These are phyloP conservation scores for Tylopilus sp. DNA, from an alignment of 768 basidiomycete genomes.

Conservation along the genomic window DNA sequence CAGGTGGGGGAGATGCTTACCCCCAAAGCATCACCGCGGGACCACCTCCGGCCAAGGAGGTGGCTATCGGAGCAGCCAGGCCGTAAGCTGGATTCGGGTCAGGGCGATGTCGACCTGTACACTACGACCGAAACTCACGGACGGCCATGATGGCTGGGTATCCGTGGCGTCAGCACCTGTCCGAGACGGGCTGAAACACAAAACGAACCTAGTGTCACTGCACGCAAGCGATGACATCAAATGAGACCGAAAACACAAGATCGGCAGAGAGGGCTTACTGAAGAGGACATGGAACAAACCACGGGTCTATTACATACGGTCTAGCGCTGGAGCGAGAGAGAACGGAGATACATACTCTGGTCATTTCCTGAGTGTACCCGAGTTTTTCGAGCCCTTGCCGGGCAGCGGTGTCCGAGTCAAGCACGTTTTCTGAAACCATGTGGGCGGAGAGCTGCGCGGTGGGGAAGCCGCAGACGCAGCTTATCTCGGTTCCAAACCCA, in stretches of 20 bases:
- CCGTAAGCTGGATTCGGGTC: constrained; percentile 43
- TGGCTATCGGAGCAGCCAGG: constrained; percentile 54
- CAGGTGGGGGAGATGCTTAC: constrained; percentile 26
- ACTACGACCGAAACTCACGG: constrained; percentile 39
- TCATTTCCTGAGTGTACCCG: constrained; percentile 55
- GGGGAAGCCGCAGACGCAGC: not conserved
- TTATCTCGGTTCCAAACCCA: not conserved
- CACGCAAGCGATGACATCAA: not conserved
- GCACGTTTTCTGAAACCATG: constrained; percentile 11
- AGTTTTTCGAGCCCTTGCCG: constrained; percentile 43
- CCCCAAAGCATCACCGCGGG: constrained; percentile 60
- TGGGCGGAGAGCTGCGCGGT: not conserved
- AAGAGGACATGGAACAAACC: constrained; percentile 52
- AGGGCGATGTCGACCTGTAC: not conserved
- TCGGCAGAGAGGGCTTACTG: constrained; percentile 35
- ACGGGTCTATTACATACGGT: constrained; percentile 48
- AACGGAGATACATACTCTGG: constrained; percentile 35
- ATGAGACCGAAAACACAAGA: not conserved
- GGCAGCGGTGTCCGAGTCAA: constrained; percentile 26
- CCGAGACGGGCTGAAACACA: not conserved
- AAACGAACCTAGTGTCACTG: constrained; percentile 48
- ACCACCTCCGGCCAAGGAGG: constrained; percentile 52
- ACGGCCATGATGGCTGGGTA: constrained; percentile 57
- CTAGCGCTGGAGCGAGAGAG: too few relatives aligned
- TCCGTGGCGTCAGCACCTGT: constrained; percentile 2